Evolutionary conservation across 768 basidiomycete species (phyloP), one percentile per base, ranked within the genome.

Genomic region (Tylopilus vinaceipallidus): DNA sequence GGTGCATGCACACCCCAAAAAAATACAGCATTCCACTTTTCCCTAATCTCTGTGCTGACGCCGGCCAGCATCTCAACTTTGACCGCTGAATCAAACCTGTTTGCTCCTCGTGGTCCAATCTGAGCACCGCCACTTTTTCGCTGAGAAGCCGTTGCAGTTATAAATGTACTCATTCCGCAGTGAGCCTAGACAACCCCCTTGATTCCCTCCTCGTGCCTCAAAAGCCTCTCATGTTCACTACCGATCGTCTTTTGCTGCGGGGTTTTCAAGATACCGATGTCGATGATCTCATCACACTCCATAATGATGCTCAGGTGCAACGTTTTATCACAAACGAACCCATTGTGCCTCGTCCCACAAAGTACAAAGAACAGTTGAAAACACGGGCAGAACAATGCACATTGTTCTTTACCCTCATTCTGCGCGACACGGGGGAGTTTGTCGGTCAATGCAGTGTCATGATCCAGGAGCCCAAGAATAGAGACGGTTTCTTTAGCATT

Each of bases 1-100:
- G 70, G 67, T 60, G 59, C 63, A 68, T 66, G 61, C 66, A 65
- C 44, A 39, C 47, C 44, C 47, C 53, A 55, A n/a, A n/a, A 67
- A 67, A 70, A 68, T 57, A 66, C 53, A 57, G 52, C 64, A 62
- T 50, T 56, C 35, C 42, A 44, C 50, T 58, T 46, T 47, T 49
- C 33, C 45, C 48, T 51, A 1, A 60, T 36, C 34, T 24, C 17
- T n/a, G 10, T 38, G 20, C 37, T 24, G 37, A 19, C 19, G 20
- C 22, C n/a, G 34, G 16, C 14, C 32, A 37, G n/a, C n/a, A n/a
- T n/a, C n/a, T n/a, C n/a, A n/a, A n/a, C n/a, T n/a, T n/a, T n/a
- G n/a, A n/a, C n/a, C n/a, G n/a, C n/a, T n/a, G n/a, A n/a, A n/a
- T n/a, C n/a, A n/a, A n/a, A n/a, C n/a, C n/a, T n/a, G n/a, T n/a